A percentile compares a stretch with the other conserved stretches of the same genome.
These are phyloP conservation scores for Leccinum griseonigrum DNA, from an alignment of 1,284 basidiomycete species.

Conservation along the genomic window DNA sequence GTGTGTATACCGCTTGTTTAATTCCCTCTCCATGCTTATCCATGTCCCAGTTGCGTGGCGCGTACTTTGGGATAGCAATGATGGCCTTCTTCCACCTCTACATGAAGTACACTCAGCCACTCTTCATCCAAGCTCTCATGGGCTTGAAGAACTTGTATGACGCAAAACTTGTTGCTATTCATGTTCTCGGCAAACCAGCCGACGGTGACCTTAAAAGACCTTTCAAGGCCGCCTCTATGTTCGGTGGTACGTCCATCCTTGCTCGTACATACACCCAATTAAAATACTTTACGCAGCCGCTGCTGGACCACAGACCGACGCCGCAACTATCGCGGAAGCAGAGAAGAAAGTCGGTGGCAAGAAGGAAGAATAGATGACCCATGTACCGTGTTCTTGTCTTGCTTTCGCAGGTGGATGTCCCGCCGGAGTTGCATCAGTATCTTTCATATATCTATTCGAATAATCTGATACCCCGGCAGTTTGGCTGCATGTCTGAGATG, in stretches of 20 bases:
- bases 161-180: conserved; percentile 77
- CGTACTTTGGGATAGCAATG: conserved; percentile 82
- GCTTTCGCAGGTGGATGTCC: conserved; percentile 21
- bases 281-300: conserved; percentile 31
- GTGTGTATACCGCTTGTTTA: conserved; percentile 43
- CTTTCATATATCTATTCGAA: conserved; percentile 19
- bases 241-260: conserved; percentile 54
- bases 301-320: conserved; percentile 74
- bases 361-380: conserved; percentile 67
- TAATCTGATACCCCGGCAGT: conserved; percentile 3
- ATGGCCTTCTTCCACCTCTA: conserved; percentile 89
- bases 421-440: conserved; percentile 8
- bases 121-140: conserved; percentile 91
- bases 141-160: conserved; percentile 86
- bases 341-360: conserved; percentile 78
- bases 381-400: conserved; percentile 11
- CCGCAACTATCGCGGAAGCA: conserved; percentile 81
- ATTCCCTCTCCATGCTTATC: not conserved
- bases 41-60: conserved; percentile 55
- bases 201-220: conserved; percentile 90
- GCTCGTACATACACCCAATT: not conserved
- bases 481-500: not conserved
- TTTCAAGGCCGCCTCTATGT: conserved; percentile 79
- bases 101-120: conserved; percentile 87
- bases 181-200: conserved; percentile 74